A percentile compares a stretch with the other conserved stretches of the same genome.
These are phyloP conservation scores for Phialophora verrucosa DNA, from an alignment of 2,329 filamentous ascomycete species.

Conservation along the genomic window DNA sequence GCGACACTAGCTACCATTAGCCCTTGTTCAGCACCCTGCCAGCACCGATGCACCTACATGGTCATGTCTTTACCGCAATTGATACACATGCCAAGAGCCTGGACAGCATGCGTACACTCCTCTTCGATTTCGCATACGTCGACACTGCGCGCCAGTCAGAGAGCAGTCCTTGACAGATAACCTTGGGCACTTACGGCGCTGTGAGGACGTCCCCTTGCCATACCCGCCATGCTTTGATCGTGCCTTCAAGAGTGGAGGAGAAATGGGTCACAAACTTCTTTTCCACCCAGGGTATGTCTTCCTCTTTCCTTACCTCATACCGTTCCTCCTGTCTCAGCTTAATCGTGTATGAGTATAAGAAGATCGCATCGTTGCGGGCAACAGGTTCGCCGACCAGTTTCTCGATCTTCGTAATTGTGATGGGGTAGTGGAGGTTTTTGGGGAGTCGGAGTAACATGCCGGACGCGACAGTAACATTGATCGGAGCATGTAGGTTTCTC, in stretches of 20 bases:
- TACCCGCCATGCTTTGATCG: slow-evolving; percentile 76
- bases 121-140: slow-evolving; percentile 80
- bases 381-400: slow-evolving; percentile 77
- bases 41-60: slow-evolving; percentile 57
- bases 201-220: slow-evolving; percentile 52
- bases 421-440: slow-evolving; percentile 79
- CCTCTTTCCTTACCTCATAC: slow-evolving; percentile 59
- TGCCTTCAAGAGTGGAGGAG: slow-evolving; percentile 82
- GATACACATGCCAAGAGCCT: slow-evolving; percentile 88
- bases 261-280: slow-evolving; percentile 78
- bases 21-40: not conserved
- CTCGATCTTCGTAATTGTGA: slow-evolving; percentile 85
- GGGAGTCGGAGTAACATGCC: slow-evolving; percentile 56
- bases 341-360: slow-evolving; percentile 87
- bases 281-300: slow-evolving; percentile 71
- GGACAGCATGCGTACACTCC: slow-evolving; percentile 86
- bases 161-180: not conserved
- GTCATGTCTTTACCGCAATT: slow-evolving; percentile 97
- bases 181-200: slow-evolving; percentile 45
- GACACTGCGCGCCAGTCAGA: slow-evolving; percentile 48
- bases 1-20: slow-evolving; percentile 28
- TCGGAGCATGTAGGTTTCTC: slow-evolving; percentile 25
- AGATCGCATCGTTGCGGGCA: slow-evolving; percentile 75
- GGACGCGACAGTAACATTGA: slow-evolving; percentile 32
- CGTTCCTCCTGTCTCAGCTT: slow-evolving; percentile 66